These are phyloP conservation scores for Mitragyna speciosa DNA, from an alignment of 257 asterid genomes.

Conservation along the genomic window DNA sequence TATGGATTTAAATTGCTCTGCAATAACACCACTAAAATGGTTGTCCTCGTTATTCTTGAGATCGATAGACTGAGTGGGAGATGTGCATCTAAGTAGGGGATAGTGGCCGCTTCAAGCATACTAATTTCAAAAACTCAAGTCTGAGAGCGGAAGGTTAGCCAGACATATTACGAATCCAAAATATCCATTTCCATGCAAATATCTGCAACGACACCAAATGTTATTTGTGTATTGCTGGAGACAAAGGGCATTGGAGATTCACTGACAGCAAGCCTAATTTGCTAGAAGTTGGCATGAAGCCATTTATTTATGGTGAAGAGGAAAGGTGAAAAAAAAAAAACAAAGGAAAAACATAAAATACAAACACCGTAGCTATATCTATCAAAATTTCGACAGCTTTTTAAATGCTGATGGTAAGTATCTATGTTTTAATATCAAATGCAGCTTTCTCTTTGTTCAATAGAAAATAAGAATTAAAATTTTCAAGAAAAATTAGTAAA, in stretches of 20 bases:
- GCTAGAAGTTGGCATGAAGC: too few relatives aligned
- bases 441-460: not conserved
- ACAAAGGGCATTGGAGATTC: not conserved
- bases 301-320: not conserved
- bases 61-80: slow-evolving; percentile 19
- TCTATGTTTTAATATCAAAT: not conserved
- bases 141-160: slow-evolving; percentile 64
- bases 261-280: slow-evolving; percentile 17
- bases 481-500: not conserved
- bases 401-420: not conserved
- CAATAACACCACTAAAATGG: slow-evolving; percentile 92
- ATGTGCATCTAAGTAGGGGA: slow-evolving; percentile 10
- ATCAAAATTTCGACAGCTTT: not conserved
- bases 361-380: not conserved
- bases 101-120: not conserved
- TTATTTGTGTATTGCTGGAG: slow-evolving; percentile 12
- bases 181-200: slow-evolving; percentile 66
- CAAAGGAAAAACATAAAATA: too few relatives aligned
- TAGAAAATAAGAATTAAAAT: not conserved
- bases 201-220: slow-evolving; percentile 47
- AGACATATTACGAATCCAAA: slow-evolving; percentile 81
- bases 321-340: not conserved
- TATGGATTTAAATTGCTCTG: slow-evolving; percentile 67
- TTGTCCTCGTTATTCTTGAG: slow-evolving; percentile 87
- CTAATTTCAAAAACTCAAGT: slow-evolving; percentile 45